Evolutionary conservation across 2,329 filamentous ascomycete genomes (phyloP).

Genomic region (Graphiopsis chlorocephala): DNA sequence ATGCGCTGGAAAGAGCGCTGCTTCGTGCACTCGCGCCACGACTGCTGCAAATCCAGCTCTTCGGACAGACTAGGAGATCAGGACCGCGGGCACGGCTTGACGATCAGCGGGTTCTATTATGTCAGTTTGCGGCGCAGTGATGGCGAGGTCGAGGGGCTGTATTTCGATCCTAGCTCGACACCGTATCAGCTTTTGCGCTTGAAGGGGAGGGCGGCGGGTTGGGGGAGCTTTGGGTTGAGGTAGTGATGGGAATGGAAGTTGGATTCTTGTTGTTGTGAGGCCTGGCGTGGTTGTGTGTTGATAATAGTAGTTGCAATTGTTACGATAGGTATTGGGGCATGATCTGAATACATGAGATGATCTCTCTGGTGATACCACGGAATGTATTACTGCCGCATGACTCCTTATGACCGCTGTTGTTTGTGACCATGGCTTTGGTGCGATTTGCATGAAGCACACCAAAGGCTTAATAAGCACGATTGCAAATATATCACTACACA

Average conservation of each 20-base stretch:
- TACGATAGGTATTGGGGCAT: background rate
- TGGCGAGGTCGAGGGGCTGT: slow-evolving; percentile 51
- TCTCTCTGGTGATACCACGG: background rate
- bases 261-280: background rate
- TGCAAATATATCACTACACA: background rate
- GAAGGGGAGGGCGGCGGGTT: slow-evolving; percentile 37
- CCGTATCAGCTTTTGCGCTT: slow-evolving; percentile 54
- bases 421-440: background rate
- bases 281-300: background rate
- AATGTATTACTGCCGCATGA: too few relatives aligned
- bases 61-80: slow-evolving; percentile 28
- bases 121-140: slow-evolving; percentile 47
- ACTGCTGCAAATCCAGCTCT: slow-evolving; percentile 23
- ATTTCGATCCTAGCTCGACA: slow-evolving; percentile 54
- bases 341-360: background rate
- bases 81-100: slow-evolving; percentile 45
- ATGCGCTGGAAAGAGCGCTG: slow-evolving; percentile 58
- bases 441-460: background rate
- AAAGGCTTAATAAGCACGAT: background rate
- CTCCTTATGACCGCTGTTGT: background rate
- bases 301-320: background rate
- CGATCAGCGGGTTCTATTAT: slow-evolving; percentile 56
- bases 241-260: slow-evolving; percentile 16
- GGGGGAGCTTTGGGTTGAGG: slow-evolving; percentile 40
- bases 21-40: slow-evolving; percentile 40